Evolutionary conservation across 805 yeast genomes (phyloP), one percentile per base, ranked within the genome.

Genomic region (Cyberlindnera bimundalis): DNA sequence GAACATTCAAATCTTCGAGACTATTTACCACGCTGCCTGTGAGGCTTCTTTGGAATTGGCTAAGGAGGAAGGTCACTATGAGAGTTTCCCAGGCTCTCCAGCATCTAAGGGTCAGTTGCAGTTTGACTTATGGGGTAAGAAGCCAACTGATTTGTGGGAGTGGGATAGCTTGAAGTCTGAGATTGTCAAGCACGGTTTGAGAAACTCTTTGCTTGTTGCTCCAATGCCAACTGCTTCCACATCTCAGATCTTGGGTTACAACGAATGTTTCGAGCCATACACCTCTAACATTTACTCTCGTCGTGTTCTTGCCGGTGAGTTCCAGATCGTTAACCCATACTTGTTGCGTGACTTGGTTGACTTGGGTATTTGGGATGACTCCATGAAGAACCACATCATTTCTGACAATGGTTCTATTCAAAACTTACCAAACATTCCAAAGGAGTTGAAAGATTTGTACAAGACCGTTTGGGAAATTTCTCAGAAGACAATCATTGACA

Each of bases 161-260:
- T 91, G 98, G 98, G 85, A 77, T 47, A 47, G 61, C 4, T 60
- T 89, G 52, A 89, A 84, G 64, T 66, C 64, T 12, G 66, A 76
- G 28, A 71, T 93, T 43, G 65, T 64, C 39, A 60, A 65, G 46
- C 64, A 78, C 58, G 99, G 99, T 34, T 55, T 91, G 35, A 72
- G 98, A 58, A 91, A 91, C 68, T 91, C 98, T 4, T 66, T 91
- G 44, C 63, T 90, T 15, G 86, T 90, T 25, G 97, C 95, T 3
- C 95, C 96, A 37, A 91, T 91, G 99, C 99, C 99, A 27, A 91
- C 98, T 10, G 98, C 99, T 1, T 89, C 98, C 1, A 93, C 99
- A 0, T 93, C 99, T 2, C 97, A 90, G 69, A 91, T 91, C 37
- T 68, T 91, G 39, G 98, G 98, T 23, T 87, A 76, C 69, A 89